A percentile compares a stretch with the other conserved stretches of the same genome.
Evolutionary conservation across 352 stramenopile genomes (phyloP).

Genomic region (Phytophthora uliginosa): DNA sequence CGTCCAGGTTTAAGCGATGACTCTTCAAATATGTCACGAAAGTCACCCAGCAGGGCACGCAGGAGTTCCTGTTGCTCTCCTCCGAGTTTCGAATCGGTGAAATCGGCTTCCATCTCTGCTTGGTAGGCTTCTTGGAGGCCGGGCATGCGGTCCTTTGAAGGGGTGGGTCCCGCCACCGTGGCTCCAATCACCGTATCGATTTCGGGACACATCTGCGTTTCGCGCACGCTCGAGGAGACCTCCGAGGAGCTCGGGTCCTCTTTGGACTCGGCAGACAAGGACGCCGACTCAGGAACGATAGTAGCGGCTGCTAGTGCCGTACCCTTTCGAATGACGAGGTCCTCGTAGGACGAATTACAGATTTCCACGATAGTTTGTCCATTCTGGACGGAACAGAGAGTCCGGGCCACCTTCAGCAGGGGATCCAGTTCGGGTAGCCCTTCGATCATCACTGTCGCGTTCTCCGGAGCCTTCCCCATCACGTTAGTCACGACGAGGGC

Average conservation of each 20-base stretch:
- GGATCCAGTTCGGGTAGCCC: background rate
- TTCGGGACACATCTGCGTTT: too few species aligned
- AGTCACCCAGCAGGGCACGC: background rate
- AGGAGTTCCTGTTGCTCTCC: slow-evolving; percentile 5
- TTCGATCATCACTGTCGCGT: slow-evolving; percentile 2
- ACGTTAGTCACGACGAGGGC: background rate
- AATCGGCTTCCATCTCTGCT: background rate
- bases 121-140: background rate
- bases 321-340: background rate
- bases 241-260: too few species aligned
- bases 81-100: slow-evolving; percentile 1
- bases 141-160: background rate
- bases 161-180: too few species aligned
- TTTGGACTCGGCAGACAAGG: too few species aligned
- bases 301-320: background rate
- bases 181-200: too few species aligned
- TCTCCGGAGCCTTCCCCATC: too few species aligned
- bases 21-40: slow-evolving; percentile 11
- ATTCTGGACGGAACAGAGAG: background rate
- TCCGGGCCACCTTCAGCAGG: background rate
- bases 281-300: slow-evolving; percentile 1
- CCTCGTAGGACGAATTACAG: background rate
- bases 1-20: background rate
- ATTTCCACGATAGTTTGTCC: background rate
- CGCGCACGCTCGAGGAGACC: too few species aligned